Percentiles rank a stretch among this genome's conserved stretches.
phyloP scores from a whole-genome alignment of 371 early-diverging fungal genomes.

The Parasitella parasitica region DNA sequence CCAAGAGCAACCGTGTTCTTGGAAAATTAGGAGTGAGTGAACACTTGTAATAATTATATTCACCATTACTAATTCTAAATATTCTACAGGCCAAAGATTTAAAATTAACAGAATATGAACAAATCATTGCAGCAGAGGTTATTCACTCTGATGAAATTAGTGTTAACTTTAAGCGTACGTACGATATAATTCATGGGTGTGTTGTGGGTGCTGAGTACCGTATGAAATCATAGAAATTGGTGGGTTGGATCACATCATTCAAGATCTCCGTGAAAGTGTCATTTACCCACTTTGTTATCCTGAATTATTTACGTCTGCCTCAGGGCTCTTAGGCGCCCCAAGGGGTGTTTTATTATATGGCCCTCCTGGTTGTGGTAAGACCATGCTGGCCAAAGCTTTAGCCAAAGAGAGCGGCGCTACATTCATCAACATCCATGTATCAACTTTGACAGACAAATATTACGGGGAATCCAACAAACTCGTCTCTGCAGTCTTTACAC shows the following conservation, averaged over 20 bases:
- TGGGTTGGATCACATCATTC: constrained; percentile 90
- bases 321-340: constrained; percentile 89
- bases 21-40: constrained; percentile 73
- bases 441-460: constrained; percentile 96
- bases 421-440: constrained; percentile 94
- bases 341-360: constrained; percentile 95
- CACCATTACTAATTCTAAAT: not conserved
- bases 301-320: constrained; percentile 81
- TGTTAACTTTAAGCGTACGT: constrained; percentile 78
- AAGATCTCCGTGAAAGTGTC: constrained; percentile 89
- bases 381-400: constrained; percentile 96
- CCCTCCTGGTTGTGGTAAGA: constrained; percentile 97
- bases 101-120: constrained; percentile 89
- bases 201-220: not conserved
- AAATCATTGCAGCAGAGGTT: constrained; percentile 91
- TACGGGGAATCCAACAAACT: constrained; percentile 97
- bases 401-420: constrained; percentile 95
- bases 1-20: constrained; percentile 67
- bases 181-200: too few relatives aligned
- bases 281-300: constrained; percentile 94
- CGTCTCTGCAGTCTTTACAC: constrained; percentile 87
- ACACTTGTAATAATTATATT: not conserved
- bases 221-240: constrained; percentile 70
- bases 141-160: constrained; percentile 90
- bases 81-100: constrained; percentile 59